Percentiles rank a stretch among this genome's conserved stretches.
Evolutionary conservation across 2,329 filamentous ascomycete species (phyloP).

Genomic region (Claviceps cyperi): DNA sequence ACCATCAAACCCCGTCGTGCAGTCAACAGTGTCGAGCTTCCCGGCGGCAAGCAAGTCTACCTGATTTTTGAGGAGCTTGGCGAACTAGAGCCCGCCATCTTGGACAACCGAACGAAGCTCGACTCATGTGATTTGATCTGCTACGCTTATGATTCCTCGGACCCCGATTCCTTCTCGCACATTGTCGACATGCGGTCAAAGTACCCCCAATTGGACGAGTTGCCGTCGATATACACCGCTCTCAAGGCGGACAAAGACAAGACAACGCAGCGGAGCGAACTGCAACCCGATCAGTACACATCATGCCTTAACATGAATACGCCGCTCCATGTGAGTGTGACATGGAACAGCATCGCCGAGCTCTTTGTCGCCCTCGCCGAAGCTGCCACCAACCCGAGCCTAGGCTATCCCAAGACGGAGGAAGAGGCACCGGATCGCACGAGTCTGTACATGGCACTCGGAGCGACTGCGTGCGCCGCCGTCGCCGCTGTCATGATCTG

Average conservation of each 20-base stretch:
- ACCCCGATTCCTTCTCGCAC: slow-evolving; percentile 89
- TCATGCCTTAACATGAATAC: slow-evolving; percentile 73
- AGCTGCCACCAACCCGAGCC: slow-evolving; percentile 77
- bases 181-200: slow-evolving; percentile 68
- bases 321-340: slow-evolving; percentile 86
- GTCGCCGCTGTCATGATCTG: slow-evolving; percentile 52
- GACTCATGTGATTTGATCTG: slow-evolving; percentile 89
- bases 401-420: slow-evolving; percentile 77
- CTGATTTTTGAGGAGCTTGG: slow-evolving; percentile 91
- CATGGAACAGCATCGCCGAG: slow-evolving; percentile 87
- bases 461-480: slow-evolving; percentile 52
- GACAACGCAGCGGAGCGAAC: slow-evolving; percentile 83
- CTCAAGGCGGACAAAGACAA: slow-evolving; percentile 94
- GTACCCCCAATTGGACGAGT: slow-evolving; percentile 71
- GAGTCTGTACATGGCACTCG: slow-evolving; percentile 71
- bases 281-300: slow-evolving; percentile 87
- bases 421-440: slow-evolving; percentile 75
- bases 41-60: slow-evolving; percentile 93
- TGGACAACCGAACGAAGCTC: slow-evolving; percentile 82
- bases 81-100: slow-evolving; percentile 83
- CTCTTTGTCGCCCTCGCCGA: slow-evolving; percentile 87
- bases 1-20: slow-evolving; percentile 90
- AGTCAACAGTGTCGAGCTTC: slow-evolving; percentile 92
- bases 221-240: slow-evolving; percentile 84
- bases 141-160: slow-evolving; percentile 92